phyloP scores from a whole-genome alignment of 805 yeast species.

The Priceomyces carsonii region DNA sequence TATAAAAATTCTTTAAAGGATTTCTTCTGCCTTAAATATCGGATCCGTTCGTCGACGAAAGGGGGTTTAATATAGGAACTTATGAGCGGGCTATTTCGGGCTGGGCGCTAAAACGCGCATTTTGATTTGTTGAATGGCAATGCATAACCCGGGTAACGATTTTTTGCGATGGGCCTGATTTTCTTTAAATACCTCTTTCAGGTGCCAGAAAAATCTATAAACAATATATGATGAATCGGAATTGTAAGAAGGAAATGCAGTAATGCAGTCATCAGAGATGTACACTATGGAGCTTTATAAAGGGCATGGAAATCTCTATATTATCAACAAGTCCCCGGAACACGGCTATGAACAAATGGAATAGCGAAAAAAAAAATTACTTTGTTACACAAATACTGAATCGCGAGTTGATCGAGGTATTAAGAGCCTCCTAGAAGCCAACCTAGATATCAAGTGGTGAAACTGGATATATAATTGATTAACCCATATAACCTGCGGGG shows the following conservation, averaged over 20 bases:
- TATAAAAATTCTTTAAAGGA: constrained; percentile 2
- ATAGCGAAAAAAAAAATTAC: no score
- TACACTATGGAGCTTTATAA: neutral
- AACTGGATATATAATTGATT: no score
- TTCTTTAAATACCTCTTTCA: no score
- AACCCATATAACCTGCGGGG: no score
- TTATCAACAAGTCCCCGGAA: no score
- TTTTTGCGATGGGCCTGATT: neutral
- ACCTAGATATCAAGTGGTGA: no score
- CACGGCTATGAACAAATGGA: no score
- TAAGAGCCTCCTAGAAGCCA: no score
- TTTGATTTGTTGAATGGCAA: constrained; percentile 7
- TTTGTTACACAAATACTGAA: no score
- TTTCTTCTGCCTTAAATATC: constrained; percentile 5
- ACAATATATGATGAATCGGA: neutral
- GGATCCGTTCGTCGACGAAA: constrained; percentile 5
- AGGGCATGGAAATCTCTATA: no score
- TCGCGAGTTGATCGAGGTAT: no score
- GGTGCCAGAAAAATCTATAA: no score
- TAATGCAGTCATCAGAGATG: neutral
- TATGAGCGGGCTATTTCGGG: constrained; percentile 5
- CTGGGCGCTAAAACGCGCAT: constrained; percentile 5
- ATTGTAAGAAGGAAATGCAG: neutral
- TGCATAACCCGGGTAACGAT: constrained; percentile 1
- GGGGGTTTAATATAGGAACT: constrained; percentile 5